These are phyloP conservation scores for Euphorbia schlechtendalii DNA, from an alignment of 441 rosid species.

Conservation along the genomic window DNA sequence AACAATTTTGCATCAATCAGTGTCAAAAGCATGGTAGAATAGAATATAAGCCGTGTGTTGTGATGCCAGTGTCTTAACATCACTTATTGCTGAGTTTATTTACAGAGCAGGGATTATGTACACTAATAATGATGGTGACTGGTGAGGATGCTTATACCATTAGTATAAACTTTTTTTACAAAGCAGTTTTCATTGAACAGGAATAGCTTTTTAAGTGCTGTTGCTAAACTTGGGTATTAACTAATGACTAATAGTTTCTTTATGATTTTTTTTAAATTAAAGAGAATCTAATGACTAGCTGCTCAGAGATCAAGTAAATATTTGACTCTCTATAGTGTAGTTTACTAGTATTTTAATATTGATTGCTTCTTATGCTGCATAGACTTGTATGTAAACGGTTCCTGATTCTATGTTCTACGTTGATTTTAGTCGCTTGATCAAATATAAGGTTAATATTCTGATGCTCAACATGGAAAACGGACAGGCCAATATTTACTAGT, in stretches of 20 bases:
- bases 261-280: not conserved
- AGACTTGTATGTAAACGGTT: not conserved
- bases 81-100: constrained; percentile 46
- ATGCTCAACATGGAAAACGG: not conserved
- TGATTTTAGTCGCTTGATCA: not conserved
- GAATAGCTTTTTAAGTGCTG: constrained; percentile 63
- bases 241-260: constrained; percentile 11
- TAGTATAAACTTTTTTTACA: constrained; percentile 42
- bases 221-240: constrained; percentile 76
- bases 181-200: constrained; percentile 77
- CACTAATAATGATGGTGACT: constrained; percentile 29
- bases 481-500: too few relatives aligned
- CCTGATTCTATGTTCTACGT: not conserved
- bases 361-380: not conserved
- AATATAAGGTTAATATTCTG: not conserved
- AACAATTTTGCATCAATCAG: not conserved
- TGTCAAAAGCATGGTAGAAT: not conserved
- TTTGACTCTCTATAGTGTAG: not conserved
- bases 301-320: constrained; percentile 11
- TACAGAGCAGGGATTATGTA: constrained; percentile 96
- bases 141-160: constrained; percentile 34
- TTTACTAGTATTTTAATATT: not conserved
- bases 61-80: constrained; percentile 29
- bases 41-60: not conserved
- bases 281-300: not conserved